Evolutionary conservation across 805 yeast species (phyloP), one percentile per base, ranked within the genome.

Genomic region (Candida suzukii): DNA sequence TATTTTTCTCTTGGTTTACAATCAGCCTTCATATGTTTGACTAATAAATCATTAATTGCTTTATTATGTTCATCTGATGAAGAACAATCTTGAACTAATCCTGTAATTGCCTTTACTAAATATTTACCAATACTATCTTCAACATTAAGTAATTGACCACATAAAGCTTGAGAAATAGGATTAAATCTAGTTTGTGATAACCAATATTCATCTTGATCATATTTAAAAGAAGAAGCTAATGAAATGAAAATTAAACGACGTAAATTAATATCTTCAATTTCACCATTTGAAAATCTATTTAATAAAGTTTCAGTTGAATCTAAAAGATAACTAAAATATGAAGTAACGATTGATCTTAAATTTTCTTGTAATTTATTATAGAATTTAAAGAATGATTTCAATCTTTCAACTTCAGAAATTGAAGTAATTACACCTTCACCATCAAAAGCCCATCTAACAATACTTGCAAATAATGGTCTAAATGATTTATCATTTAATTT

Each of bases 151-250:
- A 90, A 67, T 66, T 88, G 96, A 20, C 64, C 64, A 44, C 84
- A 66, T 46, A 93, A 70, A 3, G 83, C 73, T 30, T 62, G 70
- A 14, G 81, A 73, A 21, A 88, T 72, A 39, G 77, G 64, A 31
- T 84, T 95, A 58, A 88, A 93, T 58, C 99, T 77, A 21, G 88
- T 76, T 40, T 82, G 83, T 35, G 88, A 78, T 44, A 84, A 82
- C 99, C 99, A 93, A 66, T 86, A 93, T 54, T 93, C 99, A 52
- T 85, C 95, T 56, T 82, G 86, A 56, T 91, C 97, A 55, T 80
- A 83, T 54, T 81, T 85, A 68, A 93, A 88, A 2, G 96, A 83
- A 1, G 87, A 73, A 0, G 81, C 76, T 47, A 93, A 66, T 0
- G 96, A 80, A 47, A 76, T 80, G 40, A 88, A 66, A 18, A 90